Evolutionary conservation across 306 rosid genomes (phyloP), one percentile per base, ranked within the genome.

Genomic region (Ormosia semicastrata): DNA sequence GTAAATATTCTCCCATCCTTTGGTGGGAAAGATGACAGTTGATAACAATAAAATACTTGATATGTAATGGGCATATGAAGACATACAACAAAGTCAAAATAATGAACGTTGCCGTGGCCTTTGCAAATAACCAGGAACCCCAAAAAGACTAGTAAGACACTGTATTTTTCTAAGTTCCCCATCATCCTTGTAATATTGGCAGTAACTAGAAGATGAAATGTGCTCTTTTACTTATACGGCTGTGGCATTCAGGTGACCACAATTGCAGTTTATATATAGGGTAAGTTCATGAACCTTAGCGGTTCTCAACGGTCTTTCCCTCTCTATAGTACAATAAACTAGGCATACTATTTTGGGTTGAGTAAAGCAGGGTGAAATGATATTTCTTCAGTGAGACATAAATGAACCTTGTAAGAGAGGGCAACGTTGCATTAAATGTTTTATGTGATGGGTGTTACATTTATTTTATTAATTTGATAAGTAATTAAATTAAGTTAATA

Each of bases 21-120:
- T 8, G n/a, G 14, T 43, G 40, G 57, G 3, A 29, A 68, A 24
- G 2, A 44, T 5, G 54, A 44, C 44, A 68, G 11, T 68, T 24
- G 37, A 68, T 18, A 24, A 40, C 57, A 24, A 29, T 1, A 29
- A 44, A 68, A 68, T 47, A 46, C 40, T 24, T 11, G 3, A 24
- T 24, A 44, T 68, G 34, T 24, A 14, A 52, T 52, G 17, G 57
- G 53, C n/a, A 41, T 17, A 15, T 8, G 33, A 40, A 66, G 53
- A 41, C 60, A 14, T 60, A 75, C 70, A 1, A 75, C 34, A 36
- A 75, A 60, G 47, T 75, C 80, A 75, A 43, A 75, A 33, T 75
- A n/a, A 59, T 75, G 80, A 32, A 44, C 46, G 6, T 75, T 75
- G 66, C 58, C 79, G 4, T 37, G 73, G 37, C 54, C 37, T 36